Base-by-base conservation (phyloP, 495 filamentous ascomycete genomes). In the Bathelium albidoporum region DNA sequence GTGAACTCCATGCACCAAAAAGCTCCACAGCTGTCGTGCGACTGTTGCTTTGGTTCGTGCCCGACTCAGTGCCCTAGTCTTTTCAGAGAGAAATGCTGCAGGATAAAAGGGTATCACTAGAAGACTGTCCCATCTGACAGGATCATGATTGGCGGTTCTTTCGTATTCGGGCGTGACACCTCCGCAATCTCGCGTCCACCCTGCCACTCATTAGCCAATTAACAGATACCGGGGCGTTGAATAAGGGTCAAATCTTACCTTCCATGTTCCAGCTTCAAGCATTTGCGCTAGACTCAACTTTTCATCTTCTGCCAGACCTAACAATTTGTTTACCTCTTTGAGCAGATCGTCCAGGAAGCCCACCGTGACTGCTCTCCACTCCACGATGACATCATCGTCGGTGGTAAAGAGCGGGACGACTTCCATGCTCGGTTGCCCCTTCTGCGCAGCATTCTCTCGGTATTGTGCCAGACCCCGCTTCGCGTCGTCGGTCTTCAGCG, bases 111-210 rank as follows among this genome's bases (percentile, higher is more conserved):
- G 68, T 72, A 71, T 72, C 68, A 78, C 85, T 69, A 97, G 72
- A 98, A 96, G 60, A 98, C 91, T 9, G 94, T 97, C 53, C 94
- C 94, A 73, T 98, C 94, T 64, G 89, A 95, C 61, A 95, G 82
- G 67, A 97, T 97, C 78, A 96, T 87, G 69, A 98, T 97, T 2
- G 94, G 94, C 22, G 95, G 91, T 71, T 93, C 90, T 77, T 95
- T 96, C 45, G 95, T 97, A 71, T 97, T 97, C 7, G 94, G 94
- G 65, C 94, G 81, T 62, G 89, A 95, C 60, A 97, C 89, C 75
- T 97, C 95, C 45, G 94, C 94, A 65, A 97, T 87, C 77, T 97
- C 94, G 71, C 94, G 85, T 62, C 94, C 94, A 71, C 93, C 95
- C 94, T 97, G 65, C 69, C 45, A 66, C 20, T 68, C 52, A 61